Evolutionary conservation across 768 basidiomycete genomes (phyloP).

Genomic region (Polyporus arcularius): DNA sequence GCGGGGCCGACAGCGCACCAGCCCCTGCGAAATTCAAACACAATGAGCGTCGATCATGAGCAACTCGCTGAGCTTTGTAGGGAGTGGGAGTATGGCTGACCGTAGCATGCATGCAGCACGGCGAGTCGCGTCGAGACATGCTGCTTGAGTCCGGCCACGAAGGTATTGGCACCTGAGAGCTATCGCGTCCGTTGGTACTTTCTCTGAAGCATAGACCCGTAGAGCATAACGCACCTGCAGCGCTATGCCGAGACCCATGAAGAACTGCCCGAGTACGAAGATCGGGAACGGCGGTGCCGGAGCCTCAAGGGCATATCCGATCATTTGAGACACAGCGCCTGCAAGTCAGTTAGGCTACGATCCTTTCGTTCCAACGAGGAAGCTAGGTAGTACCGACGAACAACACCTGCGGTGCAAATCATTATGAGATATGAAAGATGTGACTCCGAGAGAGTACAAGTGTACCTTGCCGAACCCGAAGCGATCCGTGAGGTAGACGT

Average conservation of each 20-base stretch:
- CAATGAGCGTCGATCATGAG: neutral
- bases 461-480: slow-evolving; percentile 52
- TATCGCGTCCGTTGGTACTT: slow-evolving; percentile 24
- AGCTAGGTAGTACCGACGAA: slow-evolving; percentile 32
- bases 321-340: slow-evolving; percentile 43
- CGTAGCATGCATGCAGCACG: slow-evolving; percentile 65
- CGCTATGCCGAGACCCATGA: slow-evolving; percentile 54
- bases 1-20: slow-evolving; percentile 68
- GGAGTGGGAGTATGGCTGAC: slow-evolving; percentile 29
- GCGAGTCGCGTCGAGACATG: slow-evolving; percentile 68
- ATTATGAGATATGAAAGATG: neutral
- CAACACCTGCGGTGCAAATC: slow-evolving; percentile 37
- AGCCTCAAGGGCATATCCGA: slow-evolving; percentile 56
- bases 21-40: slow-evolving; percentile 42
- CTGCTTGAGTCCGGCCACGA: slow-evolving; percentile 58
- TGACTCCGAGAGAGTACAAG: neutral
- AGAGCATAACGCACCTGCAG: slow-evolving; percentile 36
- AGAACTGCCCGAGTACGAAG: slow-evolving; percentile 49
- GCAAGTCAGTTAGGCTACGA: neutral
- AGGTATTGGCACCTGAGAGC: slow-evolving; percentile 76
- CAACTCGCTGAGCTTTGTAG: too few species aligned
- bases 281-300: slow-evolving; percentile 65
- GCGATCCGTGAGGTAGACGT: slow-evolving; percentile 48
- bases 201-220: too few species aligned
- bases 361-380: neutral